Evolutionary conservation across 2,329 filamentous ascomycete genomes (phyloP), one percentile per base, ranked within the genome.

Genomic region (Talaromyces marneffei): DNA sequence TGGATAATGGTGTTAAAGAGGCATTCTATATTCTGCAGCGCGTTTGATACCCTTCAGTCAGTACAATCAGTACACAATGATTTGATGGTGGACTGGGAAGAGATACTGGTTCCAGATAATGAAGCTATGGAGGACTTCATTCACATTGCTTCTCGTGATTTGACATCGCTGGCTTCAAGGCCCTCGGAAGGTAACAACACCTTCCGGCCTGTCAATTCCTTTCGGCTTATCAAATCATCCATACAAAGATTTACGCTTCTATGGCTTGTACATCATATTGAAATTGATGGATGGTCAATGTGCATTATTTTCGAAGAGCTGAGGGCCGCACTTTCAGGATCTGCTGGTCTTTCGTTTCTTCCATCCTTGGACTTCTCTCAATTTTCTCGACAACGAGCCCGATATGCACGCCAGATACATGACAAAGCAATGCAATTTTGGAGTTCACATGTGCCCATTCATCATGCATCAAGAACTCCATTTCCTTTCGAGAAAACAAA

Each of bases 191-290:
- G 4, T 40, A 40, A 18, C n/a, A 14, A 40, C 37, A 40, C 14
- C 18, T 55, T 40, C 20, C n/a, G 16, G n/a, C 33, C 52, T 12
- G 31, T 55, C 3, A 23, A 37, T 25, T 23, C 31, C 9, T 37
- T 33, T 33, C 33, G 16, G 9, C 52, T 55, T 9, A 25, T 55
- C 16, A 25, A 27, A 20, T 33, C 6, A 65, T 62, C 23, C 23
- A 42, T n/a, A 37, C 53, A 10, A 65, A 70, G 31, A 29, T 62
- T 9, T 33, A 62, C 8, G 68, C 68, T 37, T 53, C 62, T 57
- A 7, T 20, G n/a, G 2, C 35, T 44, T n/a, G 39, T 40, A 16
- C 54, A 57, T 29, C 54, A 57, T 39, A 57, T 37, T 16, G 37
- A 18, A 27, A n/a, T n/a, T 18, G 54, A 57, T 33, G 54, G 54